Evolutionary conservation across 2,329 filamentous ascomycete species (phyloP).

Genomic region (Rasamsonia emersonii): DNA sequence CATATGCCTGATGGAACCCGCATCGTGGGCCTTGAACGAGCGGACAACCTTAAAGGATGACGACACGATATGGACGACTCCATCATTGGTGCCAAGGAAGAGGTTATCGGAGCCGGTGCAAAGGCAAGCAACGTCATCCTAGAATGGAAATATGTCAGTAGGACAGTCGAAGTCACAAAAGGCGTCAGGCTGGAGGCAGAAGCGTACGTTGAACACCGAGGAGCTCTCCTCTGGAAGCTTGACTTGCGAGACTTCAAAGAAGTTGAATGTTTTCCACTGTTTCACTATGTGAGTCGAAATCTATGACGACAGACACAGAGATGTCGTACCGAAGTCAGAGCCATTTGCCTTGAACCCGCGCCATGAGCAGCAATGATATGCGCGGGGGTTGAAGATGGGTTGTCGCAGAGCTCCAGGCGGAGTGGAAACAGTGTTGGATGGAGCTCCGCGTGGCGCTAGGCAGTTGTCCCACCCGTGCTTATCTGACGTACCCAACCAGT

Average conservation of each 20-base stretch:
- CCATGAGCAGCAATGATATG: slow-evolving; percentile 16
- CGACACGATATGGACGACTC: slow-evolving; percentile 78
- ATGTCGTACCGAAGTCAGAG: slow-evolving; percentile 33
- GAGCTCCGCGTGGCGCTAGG: too few relatives aligned
- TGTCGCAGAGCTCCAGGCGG: slow-evolving; percentile 3
- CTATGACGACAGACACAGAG: not conserved
- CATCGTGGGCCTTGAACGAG: slow-evolving; percentile 79
- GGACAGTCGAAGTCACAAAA: not conserved
- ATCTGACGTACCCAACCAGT: too few relatives aligned
- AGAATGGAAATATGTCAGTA: slow-evolving; percentile 9
- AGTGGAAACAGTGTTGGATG: not conserved
- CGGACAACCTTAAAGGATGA: slow-evolving; percentile 78
- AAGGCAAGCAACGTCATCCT: slow-evolving; percentile 67
- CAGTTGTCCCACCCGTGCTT: too few relatives aligned
- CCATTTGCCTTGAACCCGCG: slow-evolving; percentile 29
- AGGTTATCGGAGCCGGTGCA: slow-evolving; percentile 82
- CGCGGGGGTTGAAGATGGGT: slow-evolving; percentile 6
- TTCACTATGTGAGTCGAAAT: not conserved
- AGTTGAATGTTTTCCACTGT: slow-evolving; percentile 98
- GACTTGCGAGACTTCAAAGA: slow-evolving; percentile 91
- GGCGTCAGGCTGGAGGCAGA: not conserved
- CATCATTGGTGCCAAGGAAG: slow-evolving; percentile 79
- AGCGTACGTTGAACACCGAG: slow-evolving; percentile 65
- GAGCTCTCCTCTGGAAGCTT: slow-evolving; percentile 70
- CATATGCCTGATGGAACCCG: slow-evolving; percentile 73